phyloP scores from a whole-genome alignment of 805 yeast species.

The Candida namnaoensis region DNA sequence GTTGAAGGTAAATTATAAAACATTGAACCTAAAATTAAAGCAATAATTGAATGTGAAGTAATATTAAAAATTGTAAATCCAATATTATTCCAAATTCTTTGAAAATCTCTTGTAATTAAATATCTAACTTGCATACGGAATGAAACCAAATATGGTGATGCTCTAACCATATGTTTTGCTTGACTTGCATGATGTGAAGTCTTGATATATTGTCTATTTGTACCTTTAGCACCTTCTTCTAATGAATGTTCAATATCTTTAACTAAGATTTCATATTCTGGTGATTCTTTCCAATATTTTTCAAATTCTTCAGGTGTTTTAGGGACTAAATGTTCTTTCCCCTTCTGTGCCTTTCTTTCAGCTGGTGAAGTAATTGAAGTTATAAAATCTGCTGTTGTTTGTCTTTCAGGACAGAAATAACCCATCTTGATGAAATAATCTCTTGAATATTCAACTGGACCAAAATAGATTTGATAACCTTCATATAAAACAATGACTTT shows the following conservation, averaged over 20 bases:
- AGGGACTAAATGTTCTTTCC: conserved; percentile 38
- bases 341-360: conserved; percentile 33
- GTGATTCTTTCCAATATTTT: conserved; percentile 35
- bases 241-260: conserved; percentile 30
- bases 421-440: conserved; percentile 42
- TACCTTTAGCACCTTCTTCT: not conserved
- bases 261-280: conserved; percentile 27
- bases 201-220: conserved; percentile 11
- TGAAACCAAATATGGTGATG: conserved; percentile 47
- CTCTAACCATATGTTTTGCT: conserved; percentile 33
- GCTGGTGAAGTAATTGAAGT: conserved; percentile 42
- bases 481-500: conserved; percentile 41
- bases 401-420: conserved; percentile 41
- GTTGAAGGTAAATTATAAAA: conserved; percentile 38
- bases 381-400: conserved; percentile 47
- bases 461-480: conserved; percentile 45
- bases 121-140: conserved; percentile 43
- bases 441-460: conserved; percentile 32
- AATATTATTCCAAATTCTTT: conserved; percentile 40
- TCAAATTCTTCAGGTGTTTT: conserved; percentile 40
- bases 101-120: conserved; percentile 34
- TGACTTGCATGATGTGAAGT: conserved; percentile 44
- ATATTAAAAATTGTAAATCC: conserved; percentile 33
- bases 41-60: conserved; percentile 41
- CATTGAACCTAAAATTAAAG: conserved; percentile 46